Base-by-base conservation (phyloP, 2,329 filamentous ascomycete genomes). In the Didymella lethalis region DNA sequence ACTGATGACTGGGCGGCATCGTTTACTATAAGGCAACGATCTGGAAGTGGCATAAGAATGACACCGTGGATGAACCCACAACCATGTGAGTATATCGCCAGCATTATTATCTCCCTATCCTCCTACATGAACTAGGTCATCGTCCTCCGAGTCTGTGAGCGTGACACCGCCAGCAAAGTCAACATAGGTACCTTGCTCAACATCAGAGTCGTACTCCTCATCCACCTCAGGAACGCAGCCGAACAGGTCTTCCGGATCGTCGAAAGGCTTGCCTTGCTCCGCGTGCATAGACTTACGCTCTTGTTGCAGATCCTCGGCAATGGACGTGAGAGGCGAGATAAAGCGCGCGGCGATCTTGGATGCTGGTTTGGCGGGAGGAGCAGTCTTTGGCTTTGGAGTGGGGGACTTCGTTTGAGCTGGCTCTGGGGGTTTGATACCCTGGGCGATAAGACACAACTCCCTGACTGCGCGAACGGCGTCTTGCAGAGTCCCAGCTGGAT, bases 121-220 rank as follows among this genome's bases (percentile, higher is more conserved):
- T 18, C n/a, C 41, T 14, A 28, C 23, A 2, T 28, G 6, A 2
- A 44, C 25, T 25, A 44, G 12, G 12, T 28, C 41, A 28, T 28
- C 58, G 8, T 28, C 44, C 29, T 62, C 63, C 3, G 45, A 52
- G 8, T 56, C 20, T 1, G 45, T 53, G 4, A 56, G 50, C 1
- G 61, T 54, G 11, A 47, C 49, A 20, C 63, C 53, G 23, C 56
- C 51, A 12, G 58, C 44, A 5, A 62, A 38, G 28, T 62, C 54
- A 25, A 53, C 38, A 36, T 54, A 54, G n/a, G 26, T 50, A 18
- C 25, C 32, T 10, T 38, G 28, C 18, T 49, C 40, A 5, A 23
- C 26, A 31, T 60, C 48, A 28, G 53, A 56, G 7, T 64, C 59
- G 8, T 25, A 45, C 4, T 63, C 55, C 5, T 53, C 38, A 20